Base-by-base conservation (phyloP, 2,329 filamentous ascomycete species). In the Seiridium cupressi region DNA sequence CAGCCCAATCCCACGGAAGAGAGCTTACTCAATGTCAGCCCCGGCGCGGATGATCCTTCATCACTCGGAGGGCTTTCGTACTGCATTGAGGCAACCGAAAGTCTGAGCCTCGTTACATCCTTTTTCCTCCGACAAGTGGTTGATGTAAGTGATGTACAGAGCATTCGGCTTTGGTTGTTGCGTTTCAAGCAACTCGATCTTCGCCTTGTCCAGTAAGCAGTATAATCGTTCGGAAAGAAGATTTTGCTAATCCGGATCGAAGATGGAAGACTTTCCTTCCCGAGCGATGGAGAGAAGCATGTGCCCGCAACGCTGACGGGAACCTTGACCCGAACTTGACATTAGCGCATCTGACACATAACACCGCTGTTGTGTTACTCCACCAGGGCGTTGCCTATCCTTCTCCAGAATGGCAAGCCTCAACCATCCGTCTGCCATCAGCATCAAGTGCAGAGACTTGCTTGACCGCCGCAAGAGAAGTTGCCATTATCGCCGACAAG, bases 281-380 rank as follows among this genome's bases (percentile, higher is more conserved):
- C 6, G 77, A 77, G 2, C 72, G 72, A 44, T 73, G 75, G 60
- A 79, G 79, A 76, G 75, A 63, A 38, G 46, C 74, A 49, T 73
- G 72, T 4, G 70, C 55, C 67, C 66, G 49, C 62, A 65, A 47
- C 64, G 68, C 60, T 62, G 66, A 60, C 62, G 66, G 69, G 40
- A 69, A 68, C 6, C 80, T 80, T 72, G 80, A 83, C 55, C 80
- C 80, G 0, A 83, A 82, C 51, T 67, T 82, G 18, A 81, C 80
- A 0, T 65, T 82, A 0, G 79, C 80, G 0, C 79, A 83, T 40
- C 71, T 80, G 8, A 82, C 78, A 0, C 80, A 82, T 51, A 82
- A 82, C 58, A 76, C 79, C 0, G 79, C 79, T 0, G 80, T 81
- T 69, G 80, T 83, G 32, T 68, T 82, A 0, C 67, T 83, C 0